These are phyloP conservation scores for Chrysosporium keratinophilum DNA, from an alignment of 2,329 filamentous ascomycete species.

Conservation along the genomic window DNA sequence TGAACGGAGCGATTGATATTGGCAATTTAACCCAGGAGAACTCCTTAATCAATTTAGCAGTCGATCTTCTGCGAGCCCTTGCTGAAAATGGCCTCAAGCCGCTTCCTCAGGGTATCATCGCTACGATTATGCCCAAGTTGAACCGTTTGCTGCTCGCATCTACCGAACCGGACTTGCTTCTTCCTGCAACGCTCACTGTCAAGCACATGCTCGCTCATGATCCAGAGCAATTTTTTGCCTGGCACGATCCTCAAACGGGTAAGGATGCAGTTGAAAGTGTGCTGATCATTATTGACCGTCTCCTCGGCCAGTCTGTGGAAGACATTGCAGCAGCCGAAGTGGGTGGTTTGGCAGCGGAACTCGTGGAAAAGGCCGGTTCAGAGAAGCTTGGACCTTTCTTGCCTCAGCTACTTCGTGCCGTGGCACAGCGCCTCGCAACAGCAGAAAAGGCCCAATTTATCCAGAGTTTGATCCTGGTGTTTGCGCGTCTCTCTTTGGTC, in stretches of 20 bases:
- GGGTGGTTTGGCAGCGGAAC: constrained; percentile 80
- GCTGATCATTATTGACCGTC: constrained; percentile 80
- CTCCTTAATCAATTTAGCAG: constrained; percentile 73
- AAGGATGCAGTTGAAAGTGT: constrained; percentile 81
- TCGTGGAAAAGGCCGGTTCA: constrained; percentile 90
- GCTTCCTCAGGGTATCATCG: constrained; percentile 75
- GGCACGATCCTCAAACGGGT: constrained; percentile 64
- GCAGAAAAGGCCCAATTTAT: constrained; percentile 84
- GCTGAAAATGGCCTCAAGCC: constrained; percentile 75
- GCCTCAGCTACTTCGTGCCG: constrained; percentile 75
- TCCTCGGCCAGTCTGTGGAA: constrained; percentile 73
- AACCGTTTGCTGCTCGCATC: constrained; percentile 72
- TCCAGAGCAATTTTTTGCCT: constrained; percentile 77
- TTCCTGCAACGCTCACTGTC: constrained; percentile 73
- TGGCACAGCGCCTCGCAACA: constrained; percentile 71
- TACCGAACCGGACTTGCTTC: constrained; percentile 76
- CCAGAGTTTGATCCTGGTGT: constrained; percentile 89
- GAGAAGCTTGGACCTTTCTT: constrained; percentile 85
- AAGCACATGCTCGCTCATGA: constrained; percentile 87
- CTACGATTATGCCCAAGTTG: constrained; percentile 75
- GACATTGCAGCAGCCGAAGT: constrained; percentile 95
- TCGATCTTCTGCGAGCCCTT: constrained; percentile 70
- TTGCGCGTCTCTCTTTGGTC: constrained; percentile 76
- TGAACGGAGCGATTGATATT: constrained; percentile 82
- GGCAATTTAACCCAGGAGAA: constrained; percentile 70